phyloP scores from a whole-genome alignment of 1,284 basidiomycete genomes.

The Ceratobasidium papillatum region DNA sequence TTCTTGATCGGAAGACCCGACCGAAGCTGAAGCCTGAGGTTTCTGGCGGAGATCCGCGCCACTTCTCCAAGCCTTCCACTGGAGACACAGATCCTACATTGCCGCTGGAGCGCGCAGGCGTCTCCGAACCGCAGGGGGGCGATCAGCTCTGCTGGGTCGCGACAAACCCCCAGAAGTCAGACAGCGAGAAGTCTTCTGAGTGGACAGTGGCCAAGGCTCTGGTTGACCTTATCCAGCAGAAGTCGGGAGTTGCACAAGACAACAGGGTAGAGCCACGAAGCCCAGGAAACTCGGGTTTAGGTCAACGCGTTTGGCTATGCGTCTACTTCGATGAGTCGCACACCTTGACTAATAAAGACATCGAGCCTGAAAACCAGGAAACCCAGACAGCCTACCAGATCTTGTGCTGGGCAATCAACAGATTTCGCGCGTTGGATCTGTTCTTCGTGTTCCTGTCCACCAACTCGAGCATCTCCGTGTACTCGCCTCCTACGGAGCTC shows the following conservation, averaged over 20 bases:
- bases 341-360: background rate
- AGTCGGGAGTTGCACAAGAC: background rate
- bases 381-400: background rate
- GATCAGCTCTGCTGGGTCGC: too few species aligned
- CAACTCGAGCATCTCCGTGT: background rate
- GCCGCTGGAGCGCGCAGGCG: too few species aligned
- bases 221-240: background rate
- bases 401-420: background rate
- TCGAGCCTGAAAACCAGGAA: too few species aligned
- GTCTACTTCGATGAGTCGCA: constrained; percentile 1
- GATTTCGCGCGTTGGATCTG: background rate
- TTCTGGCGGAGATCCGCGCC: too few species aligned
- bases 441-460: background rate
- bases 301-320: background rate
- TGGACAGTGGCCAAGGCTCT: background rate
- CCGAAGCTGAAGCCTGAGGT: too few species aligned
- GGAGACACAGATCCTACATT: too few species aligned
- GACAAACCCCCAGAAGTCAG: background rate
- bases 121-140: too few species aligned
- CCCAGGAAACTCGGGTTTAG: background rate
- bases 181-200: background rate
- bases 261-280: background rate
- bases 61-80: too few species aligned
- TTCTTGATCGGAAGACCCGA: too few species aligned
- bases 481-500: background rate